Conservation (phyloP, 495 filamentous ascomycete species). For the Jackrogersella minutella region DNA sequence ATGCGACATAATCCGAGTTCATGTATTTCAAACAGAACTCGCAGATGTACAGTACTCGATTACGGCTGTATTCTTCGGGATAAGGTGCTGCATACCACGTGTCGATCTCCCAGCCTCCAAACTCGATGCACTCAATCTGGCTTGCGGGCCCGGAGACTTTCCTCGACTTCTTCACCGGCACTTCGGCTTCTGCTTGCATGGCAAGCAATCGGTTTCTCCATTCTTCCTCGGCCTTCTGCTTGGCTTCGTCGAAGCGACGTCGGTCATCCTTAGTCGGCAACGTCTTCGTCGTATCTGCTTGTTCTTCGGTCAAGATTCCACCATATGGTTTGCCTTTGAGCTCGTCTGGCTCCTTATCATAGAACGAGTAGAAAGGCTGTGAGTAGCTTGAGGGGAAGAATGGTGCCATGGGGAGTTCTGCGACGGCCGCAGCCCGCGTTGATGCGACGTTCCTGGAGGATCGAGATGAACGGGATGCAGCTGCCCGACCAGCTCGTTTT, state of each 20-base stretch:
- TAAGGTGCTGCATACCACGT: slow-evolving; percentile 99
- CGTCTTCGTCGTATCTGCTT: slow-evolving; percentile 90
- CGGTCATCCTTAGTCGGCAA: slow-evolving; percentile 81
- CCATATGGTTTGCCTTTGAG: slow-evolving; percentile 93
- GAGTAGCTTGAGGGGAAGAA: slow-evolving; percentile 65
- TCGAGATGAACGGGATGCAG: slow-evolving; percentile 43
- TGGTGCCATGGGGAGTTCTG: slow-evolving; percentile 51
- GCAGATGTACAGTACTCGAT: slow-evolving; percentile 94
- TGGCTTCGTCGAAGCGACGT: slow-evolving; percentile 84
- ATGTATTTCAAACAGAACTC: slow-evolving; percentile 99
- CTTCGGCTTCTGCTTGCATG: slow-evolving; percentile 56
- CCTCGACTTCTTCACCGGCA: slow-evolving; percentile 56
- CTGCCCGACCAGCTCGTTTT: slow-evolving; percentile 53
- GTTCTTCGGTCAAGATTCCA: slow-evolving; percentile 85
- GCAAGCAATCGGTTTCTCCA: slow-evolving; percentile 71
- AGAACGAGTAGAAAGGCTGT: slow-evolving; percentile 81
- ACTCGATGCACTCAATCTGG: slow-evolving; percentile 98
- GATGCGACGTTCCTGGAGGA: slow-evolving; percentile 45
- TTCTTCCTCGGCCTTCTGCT: slow-evolving; percentile 87
- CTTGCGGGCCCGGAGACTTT: slow-evolving; percentile 87
- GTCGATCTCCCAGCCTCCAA: slow-evolving; percentile 96
- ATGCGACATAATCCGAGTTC: slow-evolving; percentile 97
- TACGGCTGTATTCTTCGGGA: slow-evolving; percentile 96
- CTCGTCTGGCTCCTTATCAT: slow-evolving; percentile 88
- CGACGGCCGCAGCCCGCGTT: slow-evolving; percentile 43